Conservation (phyloP, 495 filamentous ascomycete genomes). For the Penicillium desertorum region DNA sequence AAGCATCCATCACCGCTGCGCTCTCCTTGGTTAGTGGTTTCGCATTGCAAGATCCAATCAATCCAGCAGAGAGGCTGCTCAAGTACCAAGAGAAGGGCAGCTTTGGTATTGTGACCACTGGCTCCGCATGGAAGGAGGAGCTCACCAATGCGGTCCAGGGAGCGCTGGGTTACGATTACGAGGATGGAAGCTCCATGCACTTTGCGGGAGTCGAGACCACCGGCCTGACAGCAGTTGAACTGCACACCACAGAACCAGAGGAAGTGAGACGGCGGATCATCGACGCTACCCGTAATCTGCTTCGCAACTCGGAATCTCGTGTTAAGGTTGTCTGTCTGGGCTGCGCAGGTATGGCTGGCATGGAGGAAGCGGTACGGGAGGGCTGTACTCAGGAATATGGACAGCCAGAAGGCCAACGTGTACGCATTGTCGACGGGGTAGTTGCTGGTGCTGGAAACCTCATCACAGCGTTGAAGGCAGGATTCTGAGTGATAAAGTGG, state of each 20-base stretch:
- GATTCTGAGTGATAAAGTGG: constrained; percentile 29
- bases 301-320: constrained; percentile 46
- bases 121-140: constrained; percentile 75
- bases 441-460: constrained; percentile 71
- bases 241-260: constrained; percentile 68
- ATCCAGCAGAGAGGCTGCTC: constrained; percentile 19
- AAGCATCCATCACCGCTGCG: constrained; percentile 66
- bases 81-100: constrained; percentile 46
- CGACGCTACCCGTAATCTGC: constrained; percentile 64
- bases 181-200: constrained; percentile 28
- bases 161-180: constrained; percentile 39
- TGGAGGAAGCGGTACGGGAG: constrained; percentile 75
- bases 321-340: constrained; percentile 61
- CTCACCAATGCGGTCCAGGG: constrained; percentile 59
- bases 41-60: constrained; percentile 26
- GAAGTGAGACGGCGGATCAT: constrained; percentile 65
- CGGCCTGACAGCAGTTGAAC: constrained; percentile 74
- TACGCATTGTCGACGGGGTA: constrained; percentile 83
- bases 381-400: constrained; percentile 66
- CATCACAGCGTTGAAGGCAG: constrained; percentile 46
- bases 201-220: constrained; percentile 85
- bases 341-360: constrained; percentile 90
- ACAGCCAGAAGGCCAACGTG: constrained; percentile 52
- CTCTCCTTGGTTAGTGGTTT: constrained; percentile 49
- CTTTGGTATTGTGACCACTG: constrained; percentile 91